Evolutionary conservation across 1,284 basidiomycete genomes (phyloP).

Genomic region (Cryptococcus jaspeensis): DNA sequence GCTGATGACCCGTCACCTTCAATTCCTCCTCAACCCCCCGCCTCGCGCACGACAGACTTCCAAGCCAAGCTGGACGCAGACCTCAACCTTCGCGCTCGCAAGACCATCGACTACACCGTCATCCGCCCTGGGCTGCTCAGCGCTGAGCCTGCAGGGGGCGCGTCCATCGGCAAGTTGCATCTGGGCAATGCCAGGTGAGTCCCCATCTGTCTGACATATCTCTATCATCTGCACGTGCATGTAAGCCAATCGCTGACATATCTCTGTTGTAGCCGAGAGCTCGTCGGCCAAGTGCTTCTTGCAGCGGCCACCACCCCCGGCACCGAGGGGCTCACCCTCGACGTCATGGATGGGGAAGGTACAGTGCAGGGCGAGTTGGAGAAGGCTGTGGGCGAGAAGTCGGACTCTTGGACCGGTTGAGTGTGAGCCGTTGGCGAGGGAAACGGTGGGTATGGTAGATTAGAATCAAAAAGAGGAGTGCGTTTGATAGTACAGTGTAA

Average conservation of each 20-base stretch:
- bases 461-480: no score
- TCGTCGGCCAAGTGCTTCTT: constrained; percentile 62
- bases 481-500: no score
- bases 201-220: no score
- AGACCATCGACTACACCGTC: constrained; percentile 67
- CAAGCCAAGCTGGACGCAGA: constrained; percentile 70
- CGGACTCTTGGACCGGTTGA: constrained; percentile 37
- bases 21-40: neutral
- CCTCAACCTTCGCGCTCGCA: constrained; percentile 61
- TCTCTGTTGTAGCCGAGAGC: constrained; percentile 55
- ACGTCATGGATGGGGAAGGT: constrained; percentile 62
- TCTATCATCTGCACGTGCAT: no score
- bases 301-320: constrained; percentile 59
- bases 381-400: constrained; percentile 60
- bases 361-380: constrained; percentile 60
- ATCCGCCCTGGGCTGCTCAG: constrained; percentile 64
- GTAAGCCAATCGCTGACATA: neutral
- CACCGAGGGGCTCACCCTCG: constrained; percentile 64
- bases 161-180: constrained; percentile 61
- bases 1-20: neutral
- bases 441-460: no score
- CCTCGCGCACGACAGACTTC: constrained; percentile 60
- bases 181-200: constrained; percentile 56
- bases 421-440: neutral
- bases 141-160: constrained; percentile 60